Percentiles rank a stretch among this genome's conserved stretches.
These are phyloP conservation scores for Warburgia ugandensis DNA, from an alignment of 164 flowering plant species.

Conservation along the genomic window DNA sequence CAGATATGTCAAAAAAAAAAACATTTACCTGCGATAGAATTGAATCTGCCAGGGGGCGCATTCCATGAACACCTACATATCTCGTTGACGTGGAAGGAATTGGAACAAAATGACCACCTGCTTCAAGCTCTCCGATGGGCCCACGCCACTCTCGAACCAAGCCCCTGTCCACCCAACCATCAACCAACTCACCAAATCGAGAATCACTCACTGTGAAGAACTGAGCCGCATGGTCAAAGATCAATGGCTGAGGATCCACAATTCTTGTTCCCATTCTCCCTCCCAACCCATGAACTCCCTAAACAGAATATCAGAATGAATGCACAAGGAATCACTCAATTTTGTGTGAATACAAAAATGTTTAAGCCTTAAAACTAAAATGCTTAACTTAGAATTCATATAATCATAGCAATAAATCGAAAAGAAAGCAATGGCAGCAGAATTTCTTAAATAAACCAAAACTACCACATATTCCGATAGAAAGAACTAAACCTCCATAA, in stretches of 20 bases:
- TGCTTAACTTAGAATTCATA: neutral
- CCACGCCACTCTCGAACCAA: slow-evolving; percentile 68
- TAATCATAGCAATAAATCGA: no score
- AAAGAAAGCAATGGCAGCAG: no score
- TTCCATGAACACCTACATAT: slow-evolving; percentile 76
- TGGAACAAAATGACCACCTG: slow-evolving; percentile 58
- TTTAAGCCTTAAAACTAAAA: neutral
- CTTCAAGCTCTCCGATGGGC: slow-evolving; percentile 71
- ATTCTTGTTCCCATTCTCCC: slow-evolving; percentile 95
- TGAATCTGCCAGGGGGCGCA: slow-evolving; percentile 92
- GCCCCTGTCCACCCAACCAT: slow-evolving; percentile 64
- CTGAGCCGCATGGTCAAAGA: slow-evolving; percentile 95
- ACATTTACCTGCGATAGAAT: slow-evolving; percentile 54
- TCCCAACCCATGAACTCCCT: slow-evolving; percentile 93
- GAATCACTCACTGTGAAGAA: slow-evolving; percentile 78
- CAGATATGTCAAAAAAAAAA: neutral
- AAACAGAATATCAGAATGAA: neutral
- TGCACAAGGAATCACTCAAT: neutral
- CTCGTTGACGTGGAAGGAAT: slow-evolving; percentile 49
- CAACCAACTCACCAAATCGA: slow-evolving; percentile 60
- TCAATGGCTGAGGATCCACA: slow-evolving; percentile 53
- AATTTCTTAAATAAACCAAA: no score
- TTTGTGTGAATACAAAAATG: neutral
- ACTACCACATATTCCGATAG: no score
- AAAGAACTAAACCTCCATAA: no score